Evolutionary conservation across 768 basidiomycete genomes (phyloP).

Genomic region (Panus rudis): DNA sequence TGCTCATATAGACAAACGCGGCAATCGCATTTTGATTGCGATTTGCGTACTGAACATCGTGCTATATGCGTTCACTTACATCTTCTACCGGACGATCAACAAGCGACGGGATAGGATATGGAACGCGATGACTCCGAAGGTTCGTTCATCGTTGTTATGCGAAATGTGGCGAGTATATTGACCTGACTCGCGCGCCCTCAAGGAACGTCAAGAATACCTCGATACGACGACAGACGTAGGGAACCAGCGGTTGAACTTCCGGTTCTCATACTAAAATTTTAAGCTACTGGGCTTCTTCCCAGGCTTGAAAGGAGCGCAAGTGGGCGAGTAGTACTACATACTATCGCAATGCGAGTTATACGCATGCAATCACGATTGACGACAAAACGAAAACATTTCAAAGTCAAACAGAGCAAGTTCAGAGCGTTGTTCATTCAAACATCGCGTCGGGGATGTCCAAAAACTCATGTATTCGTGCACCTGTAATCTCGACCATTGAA

Average conservation of each 20-base stretch:
- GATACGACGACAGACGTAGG: slow-evolving; percentile 55
- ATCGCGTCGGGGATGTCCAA: too few species aligned
- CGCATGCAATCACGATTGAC: too few species aligned
- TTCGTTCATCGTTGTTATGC: slow-evolving; percentile 11
- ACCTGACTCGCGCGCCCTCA: neutral
- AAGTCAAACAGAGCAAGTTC: too few species aligned
- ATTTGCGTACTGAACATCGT: slow-evolving; percentile 48
- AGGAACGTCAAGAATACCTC: slow-evolving; percentile 57
- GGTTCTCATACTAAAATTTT: slow-evolving; percentile 61
- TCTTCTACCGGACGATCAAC: slow-evolving; percentile 53
- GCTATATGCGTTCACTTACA: slow-evolving; percentile 42
- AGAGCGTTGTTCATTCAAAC: too few species aligned
- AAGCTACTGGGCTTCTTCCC: too few species aligned
- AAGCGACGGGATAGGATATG: slow-evolving; percentile 42
- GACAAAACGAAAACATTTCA: too few species aligned
- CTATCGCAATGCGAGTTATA: too few species aligned
- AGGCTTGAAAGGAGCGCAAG: too few species aligned
- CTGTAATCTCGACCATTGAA: too few species aligned
- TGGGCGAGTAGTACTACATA: too few species aligned
- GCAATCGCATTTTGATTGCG: slow-evolving; percentile 48
- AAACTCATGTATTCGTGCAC: too few species aligned
- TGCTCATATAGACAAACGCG: slow-evolving; percentile 42
- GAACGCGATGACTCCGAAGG: slow-evolving; percentile 43
- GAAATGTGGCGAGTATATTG: neutral
- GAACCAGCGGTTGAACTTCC: slow-evolving; percentile 54